These are phyloP conservation scores for Quercus engelmannii DNA, from an alignment of 306 rosid species.

Conservation along the genomic window DNA sequence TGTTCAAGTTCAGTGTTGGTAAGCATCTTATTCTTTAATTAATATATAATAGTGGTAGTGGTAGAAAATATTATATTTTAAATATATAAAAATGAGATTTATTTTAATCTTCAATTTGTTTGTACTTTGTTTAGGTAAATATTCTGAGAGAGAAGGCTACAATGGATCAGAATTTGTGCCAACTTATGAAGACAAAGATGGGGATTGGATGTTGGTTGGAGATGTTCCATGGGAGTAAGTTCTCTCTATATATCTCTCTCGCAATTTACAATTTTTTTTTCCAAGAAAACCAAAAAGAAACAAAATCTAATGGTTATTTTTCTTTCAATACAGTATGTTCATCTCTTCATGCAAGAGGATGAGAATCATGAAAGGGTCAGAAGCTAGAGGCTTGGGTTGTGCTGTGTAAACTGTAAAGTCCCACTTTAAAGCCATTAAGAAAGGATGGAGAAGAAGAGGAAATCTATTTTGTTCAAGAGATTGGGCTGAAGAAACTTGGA, in stretches of 20 bases:
- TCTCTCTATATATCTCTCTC: neutral
- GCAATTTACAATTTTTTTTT: neutral
- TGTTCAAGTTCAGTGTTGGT: constrained; percentile 53
- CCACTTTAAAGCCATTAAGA: neutral
- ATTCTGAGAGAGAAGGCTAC: constrained; percentile 39
- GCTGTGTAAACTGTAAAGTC: neutral
- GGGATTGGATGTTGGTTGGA: constrained; percentile 60
- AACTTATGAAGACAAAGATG: constrained; percentile 55
- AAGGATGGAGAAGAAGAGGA: neutral
- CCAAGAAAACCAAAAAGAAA: neutral
- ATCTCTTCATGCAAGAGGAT: constrained; percentile 47
- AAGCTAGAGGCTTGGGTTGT: constrained; percentile 48
- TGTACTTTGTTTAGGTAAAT: constrained; percentile 3
- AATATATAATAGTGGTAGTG: neutral
- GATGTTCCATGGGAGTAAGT: constrained; percentile 61
- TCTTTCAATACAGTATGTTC: constrained; percentile 26
- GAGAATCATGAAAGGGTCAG: constrained; percentile 52
- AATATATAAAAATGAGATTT: neutral
- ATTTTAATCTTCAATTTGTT: neutral
- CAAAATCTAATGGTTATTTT: neutral
- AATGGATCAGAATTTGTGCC: constrained; percentile 45
- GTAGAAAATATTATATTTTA: neutral
- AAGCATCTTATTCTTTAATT: neutral
- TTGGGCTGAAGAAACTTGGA: neutral
- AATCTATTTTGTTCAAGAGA: neutral